Percentiles rank a stretch among this genome's conserved stretches.
Evolutionary conservation across 2,329 filamentous ascomycete species (phyloP).

Genomic region (Fusarium devonianum): DNA sequence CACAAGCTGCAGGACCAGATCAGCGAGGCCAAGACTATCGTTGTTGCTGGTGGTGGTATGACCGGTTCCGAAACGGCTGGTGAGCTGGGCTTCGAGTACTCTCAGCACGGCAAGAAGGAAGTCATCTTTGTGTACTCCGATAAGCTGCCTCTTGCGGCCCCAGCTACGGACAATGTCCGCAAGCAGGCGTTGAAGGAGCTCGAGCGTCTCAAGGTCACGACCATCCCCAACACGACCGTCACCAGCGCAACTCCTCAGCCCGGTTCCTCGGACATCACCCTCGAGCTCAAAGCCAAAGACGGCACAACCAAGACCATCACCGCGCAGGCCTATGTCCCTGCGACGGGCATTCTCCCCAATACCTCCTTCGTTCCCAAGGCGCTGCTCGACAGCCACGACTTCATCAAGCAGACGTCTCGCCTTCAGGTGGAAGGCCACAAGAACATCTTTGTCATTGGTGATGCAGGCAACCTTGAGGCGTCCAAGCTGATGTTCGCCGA

Average conservation of each 20-base stretch:
- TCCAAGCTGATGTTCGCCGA: slow-evolving; percentile 45
- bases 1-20: slow-evolving; percentile 49
- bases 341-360: slow-evolving; percentile 56
- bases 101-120: slow-evolving; percentile 52
- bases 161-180: slow-evolving; percentile 48
- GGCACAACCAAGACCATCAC: slow-evolving; percentile 49
- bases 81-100: slow-evolving; percentile 59
- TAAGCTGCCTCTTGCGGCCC: slow-evolving; percentile 48
- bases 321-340: slow-evolving; percentile 56
- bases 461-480: slow-evolving; percentile 52
- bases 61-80: slow-evolving; percentile 61
- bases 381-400: slow-evolving; percentile 47
- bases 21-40: slow-evolving; percentile 54
- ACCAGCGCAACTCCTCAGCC: slow-evolving; percentile 35
- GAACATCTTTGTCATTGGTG: slow-evolving; percentile 56
- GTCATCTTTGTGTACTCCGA: slow-evolving; percentile 53
- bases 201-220: slow-evolving; percentile 52
- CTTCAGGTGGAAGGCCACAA: slow-evolving; percentile 47
- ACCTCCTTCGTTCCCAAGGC: slow-evolving; percentile 51
- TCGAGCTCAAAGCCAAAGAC: slow-evolving; percentile 46
- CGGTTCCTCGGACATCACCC: slow-evolving; percentile 39
- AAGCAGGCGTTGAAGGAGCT: slow-evolving; percentile 51
- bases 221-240: slow-evolving; percentile 52
- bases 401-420: slow-evolving; percentile 48
- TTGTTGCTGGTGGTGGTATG: slow-evolving; percentile 59